These are phyloP conservation scores for Geranium rotundifolium DNA, from an alignment of 345 rosid species.

Conservation along the genomic window DNA sequence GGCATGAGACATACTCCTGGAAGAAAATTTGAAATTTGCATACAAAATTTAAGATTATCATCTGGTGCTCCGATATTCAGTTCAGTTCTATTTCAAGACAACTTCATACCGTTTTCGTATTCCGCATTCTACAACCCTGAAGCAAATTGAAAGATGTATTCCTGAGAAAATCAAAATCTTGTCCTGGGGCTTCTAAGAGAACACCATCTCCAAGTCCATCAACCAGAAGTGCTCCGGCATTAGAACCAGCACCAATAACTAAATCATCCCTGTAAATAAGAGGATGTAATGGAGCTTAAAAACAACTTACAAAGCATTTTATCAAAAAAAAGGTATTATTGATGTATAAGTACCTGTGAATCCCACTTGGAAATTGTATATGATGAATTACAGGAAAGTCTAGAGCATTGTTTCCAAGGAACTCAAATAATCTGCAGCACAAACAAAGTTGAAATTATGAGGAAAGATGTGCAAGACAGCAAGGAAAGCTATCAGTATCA, in stretches of 20 bases:
- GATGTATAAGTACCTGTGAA: constrained; percentile 46
- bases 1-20: constrained; percentile 96
- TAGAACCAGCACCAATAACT: constrained; percentile 81
- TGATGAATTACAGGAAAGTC: constrained; percentile 89
- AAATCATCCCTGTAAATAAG: constrained; percentile 64
- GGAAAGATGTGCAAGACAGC: not conserved
- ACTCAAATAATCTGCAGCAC: constrained; percentile 71
- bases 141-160: constrained; percentile 85
- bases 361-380: constrained; percentile 58
- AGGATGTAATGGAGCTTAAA: constrained; percentile 12
- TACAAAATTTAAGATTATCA: not conserved
- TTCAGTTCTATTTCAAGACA: not conserved
- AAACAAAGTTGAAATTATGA: constrained; percentile 6
- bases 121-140: constrained; percentile 99
- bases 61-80: not conserved
- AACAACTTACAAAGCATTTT: not conserved
- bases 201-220: constrained; percentile 98
- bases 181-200: constrained; percentile 71
- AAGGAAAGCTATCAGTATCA: not conserved
- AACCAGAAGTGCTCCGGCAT: constrained; percentile 78
- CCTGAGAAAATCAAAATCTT: constrained; percentile 83
- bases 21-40: constrained; percentile 9
- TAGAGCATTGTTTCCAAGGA: constrained; percentile 49
- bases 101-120: constrained; percentile 77
- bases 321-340: not conserved